phyloP scores from a whole-genome alignment of 129 eudicot genomes.

The Flaveria trinervia region DNA sequence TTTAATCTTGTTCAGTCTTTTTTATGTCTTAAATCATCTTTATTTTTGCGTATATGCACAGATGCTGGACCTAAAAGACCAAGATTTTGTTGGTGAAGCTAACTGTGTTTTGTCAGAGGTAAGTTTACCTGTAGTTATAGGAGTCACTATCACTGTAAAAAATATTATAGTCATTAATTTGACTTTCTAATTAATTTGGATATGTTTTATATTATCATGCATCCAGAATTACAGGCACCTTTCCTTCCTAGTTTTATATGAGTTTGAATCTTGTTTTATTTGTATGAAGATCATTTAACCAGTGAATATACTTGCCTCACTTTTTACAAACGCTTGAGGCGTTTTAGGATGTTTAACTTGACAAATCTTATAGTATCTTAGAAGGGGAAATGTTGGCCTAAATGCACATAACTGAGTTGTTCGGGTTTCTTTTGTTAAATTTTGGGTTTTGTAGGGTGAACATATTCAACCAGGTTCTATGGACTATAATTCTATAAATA shows the following conservation, averaged over 20 bases:
- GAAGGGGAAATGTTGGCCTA: background rate
- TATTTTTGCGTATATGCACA: slow-evolving; percentile 40
- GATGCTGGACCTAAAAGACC: slow-evolving; percentile 75
- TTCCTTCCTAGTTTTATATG: slow-evolving; percentile 10
- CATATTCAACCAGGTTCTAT: background rate
- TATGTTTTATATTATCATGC: background rate
- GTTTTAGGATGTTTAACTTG: slow-evolving; percentile 21
- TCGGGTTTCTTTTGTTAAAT: background rate
- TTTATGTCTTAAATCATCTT: slow-evolving; percentile 13
- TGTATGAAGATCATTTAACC: slow-evolving; percentile 16
- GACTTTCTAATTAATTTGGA: background rate
- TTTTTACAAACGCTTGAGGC: background rate
- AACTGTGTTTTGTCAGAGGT: slow-evolving; percentile 92
- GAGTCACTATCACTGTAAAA: background rate
- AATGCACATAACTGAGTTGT: background rate
- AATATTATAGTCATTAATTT: background rate
- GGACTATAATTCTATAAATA: background rate
- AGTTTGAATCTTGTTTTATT: slow-evolving; percentile 2
- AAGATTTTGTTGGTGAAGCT: slow-evolving; percentile 95
- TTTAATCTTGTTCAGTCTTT: slow-evolving; percentile 6
- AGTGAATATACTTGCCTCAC: background rate
- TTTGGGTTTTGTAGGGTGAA: background rate
- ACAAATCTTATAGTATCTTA: background rate
- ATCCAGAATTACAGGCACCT: background rate
- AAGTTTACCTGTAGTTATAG: slow-evolving; percentile 24